phyloP scores from a whole-genome alignment of 2,329 filamentous ascomycete species.

The Helicocarpus griseus region DNA sequence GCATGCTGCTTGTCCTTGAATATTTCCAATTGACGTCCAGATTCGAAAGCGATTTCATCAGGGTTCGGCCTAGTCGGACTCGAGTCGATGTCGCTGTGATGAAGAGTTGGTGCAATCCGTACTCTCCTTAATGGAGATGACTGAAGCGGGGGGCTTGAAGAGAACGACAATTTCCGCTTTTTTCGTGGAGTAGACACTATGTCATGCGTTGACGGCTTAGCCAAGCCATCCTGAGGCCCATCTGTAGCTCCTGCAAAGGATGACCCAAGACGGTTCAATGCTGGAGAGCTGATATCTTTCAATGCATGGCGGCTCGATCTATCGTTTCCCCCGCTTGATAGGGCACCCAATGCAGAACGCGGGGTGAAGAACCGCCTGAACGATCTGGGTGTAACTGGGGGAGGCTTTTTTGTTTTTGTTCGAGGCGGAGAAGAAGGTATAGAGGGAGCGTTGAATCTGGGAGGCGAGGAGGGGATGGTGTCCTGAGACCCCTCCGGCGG shows the following conservation, averaged over 20 bases:
- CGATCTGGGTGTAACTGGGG: slow-evolving; percentile 42
- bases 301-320: slow-evolving; percentile 37
- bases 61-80: slow-evolving; percentile 10
- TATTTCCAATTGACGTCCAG: slow-evolving; percentile 12
- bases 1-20: slow-evolving; percentile 8
- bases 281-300: slow-evolving; percentile 33
- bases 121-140: slow-evolving; percentile 40
- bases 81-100: slow-evolving; percentile 18
- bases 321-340: slow-evolving; percentile 24
- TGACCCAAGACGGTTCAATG: slow-evolving; percentile 33
- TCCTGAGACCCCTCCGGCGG: slow-evolving; percentile 4
- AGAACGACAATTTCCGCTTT: slow-evolving; percentile 38
- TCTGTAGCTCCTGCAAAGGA: slow-evolving; percentile 32
- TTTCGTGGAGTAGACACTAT: slow-evolving; percentile 31
- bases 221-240: slow-evolving; percentile 19
- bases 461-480: slow-evolving; percentile 13
- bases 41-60: slow-evolving; percentile 19
- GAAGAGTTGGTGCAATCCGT: slow-evolving; percentile 22
- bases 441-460: slow-evolving; percentile 16
- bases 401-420: slow-evolving; percentile 34
- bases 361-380: slow-evolving; percentile 44
- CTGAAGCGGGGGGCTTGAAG: slow-evolving; percentile 38
- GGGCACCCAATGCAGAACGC: slow-evolving; percentile 29
- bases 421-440: slow-evolving; percentile 35
- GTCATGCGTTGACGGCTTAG: slow-evolving; percentile 21